These are phyloP conservation scores for Fusarium sp. DNA, from an alignment of 2,329 filamentous ascomycete species.

Conservation along the genomic window DNA sequence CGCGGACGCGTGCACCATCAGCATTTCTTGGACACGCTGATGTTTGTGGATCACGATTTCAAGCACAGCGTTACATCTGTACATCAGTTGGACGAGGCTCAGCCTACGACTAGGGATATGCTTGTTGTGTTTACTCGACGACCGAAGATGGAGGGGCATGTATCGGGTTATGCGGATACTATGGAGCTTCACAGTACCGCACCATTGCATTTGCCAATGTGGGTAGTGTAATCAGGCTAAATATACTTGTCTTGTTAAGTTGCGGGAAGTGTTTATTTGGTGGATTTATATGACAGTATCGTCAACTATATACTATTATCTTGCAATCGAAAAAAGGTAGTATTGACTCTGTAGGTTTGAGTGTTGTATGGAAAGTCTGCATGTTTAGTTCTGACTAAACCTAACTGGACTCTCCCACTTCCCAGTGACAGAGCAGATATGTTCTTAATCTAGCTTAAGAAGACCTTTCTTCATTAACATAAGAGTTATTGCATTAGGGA, in stretches of 20 bases:
- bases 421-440: no score
- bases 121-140: constrained; percentile 47
- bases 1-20: constrained; percentile 43
- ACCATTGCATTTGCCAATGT: constrained; percentile 40
- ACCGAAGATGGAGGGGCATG: constrained; percentile 41
- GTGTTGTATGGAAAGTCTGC: no score
- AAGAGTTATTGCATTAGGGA: no score
- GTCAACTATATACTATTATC: not conserved
- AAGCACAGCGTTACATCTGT: constrained; percentile 48
- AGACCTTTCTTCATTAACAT: no score
- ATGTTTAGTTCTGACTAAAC: no score
- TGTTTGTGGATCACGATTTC: constrained; percentile 46
- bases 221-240: constrained; percentile 20
- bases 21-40: constrained; percentile 44
- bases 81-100: constrained; percentile 34
- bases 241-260: no score
- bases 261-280: no score
- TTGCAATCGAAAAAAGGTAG: not conserved
- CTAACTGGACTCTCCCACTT: no score
- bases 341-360: no score
- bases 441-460: no score
- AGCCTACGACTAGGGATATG: constrained; percentile 45
- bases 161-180: constrained; percentile 42
- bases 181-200: constrained; percentile 40
- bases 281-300: not conserved